A percentile compares a stretch with the other conserved stretches of the same genome.
Conservation (phyloP, 169 alveolate genomes). For the Plasmodium cynomolgi region DNA sequence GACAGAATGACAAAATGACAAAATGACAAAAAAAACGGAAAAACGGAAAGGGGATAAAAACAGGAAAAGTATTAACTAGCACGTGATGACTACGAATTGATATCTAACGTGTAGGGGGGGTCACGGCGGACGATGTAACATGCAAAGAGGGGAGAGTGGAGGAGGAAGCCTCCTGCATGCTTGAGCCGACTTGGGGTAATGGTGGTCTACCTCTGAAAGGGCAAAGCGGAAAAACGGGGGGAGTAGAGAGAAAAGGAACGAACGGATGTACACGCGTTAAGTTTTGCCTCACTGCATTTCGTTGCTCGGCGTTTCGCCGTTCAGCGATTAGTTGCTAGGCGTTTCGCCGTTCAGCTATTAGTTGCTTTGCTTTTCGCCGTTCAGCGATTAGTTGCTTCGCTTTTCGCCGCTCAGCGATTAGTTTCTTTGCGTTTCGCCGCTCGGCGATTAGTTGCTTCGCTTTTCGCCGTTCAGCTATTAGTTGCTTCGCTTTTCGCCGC, state of each 20-base stretch:
- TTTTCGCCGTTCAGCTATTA: background rate
- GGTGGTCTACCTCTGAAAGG: background rate
- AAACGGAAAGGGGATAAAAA: background rate
- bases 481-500: background rate
- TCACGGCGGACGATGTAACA: background rate
- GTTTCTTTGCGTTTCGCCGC: background rate
- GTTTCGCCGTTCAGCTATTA: background rate
- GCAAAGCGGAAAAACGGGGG: background rate
- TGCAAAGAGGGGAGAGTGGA: background rate
- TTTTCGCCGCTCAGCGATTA: too few species aligned
- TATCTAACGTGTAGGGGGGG: background rate
- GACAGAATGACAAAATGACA: background rate
- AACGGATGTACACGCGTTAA: background rate
- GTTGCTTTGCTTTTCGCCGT: background rate
- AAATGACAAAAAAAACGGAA: background rate
- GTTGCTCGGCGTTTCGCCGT: background rate
- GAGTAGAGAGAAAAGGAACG: background rate
- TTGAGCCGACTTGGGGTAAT: background rate
- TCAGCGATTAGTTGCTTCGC: background rate
- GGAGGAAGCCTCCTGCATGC: background rate
- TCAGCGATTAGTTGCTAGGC: background rate
- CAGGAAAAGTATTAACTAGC: background rate
- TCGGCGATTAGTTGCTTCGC: too few species aligned
- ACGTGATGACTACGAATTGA: background rate
- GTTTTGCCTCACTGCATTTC: background rate